Evolutionary conservation across 192 early-diverging fungal genomes (phyloP).

Genomic region (Chytriomyces sp.): DNA sequence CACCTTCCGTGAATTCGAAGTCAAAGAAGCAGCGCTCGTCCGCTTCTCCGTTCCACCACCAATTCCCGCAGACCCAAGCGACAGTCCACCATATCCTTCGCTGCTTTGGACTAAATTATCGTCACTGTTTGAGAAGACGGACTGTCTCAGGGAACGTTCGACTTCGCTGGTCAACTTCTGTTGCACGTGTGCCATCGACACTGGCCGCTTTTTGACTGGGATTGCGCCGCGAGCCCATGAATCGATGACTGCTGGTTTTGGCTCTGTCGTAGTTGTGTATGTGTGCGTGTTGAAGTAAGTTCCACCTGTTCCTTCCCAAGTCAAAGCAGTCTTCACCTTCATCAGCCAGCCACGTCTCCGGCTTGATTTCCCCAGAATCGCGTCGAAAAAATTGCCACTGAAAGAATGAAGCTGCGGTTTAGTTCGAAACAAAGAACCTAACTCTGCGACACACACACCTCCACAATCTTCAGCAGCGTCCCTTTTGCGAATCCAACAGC

Average conservation of each 20-base stretch:
- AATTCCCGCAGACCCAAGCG: too few species aligned
- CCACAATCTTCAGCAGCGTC: conserved; percentile 47
- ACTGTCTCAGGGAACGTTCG: too few species aligned
- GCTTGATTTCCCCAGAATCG: conserved; percentile 51
- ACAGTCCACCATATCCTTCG: too few species aligned
- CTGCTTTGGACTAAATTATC: too few species aligned
- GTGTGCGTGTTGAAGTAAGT: neutral
- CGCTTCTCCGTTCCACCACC: too few species aligned
- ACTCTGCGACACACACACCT: conserved; percentile 33
- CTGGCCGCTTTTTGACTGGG: conserved; percentile 40
- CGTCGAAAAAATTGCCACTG: conserved; percentile 59
- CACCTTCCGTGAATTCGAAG: too few species aligned
- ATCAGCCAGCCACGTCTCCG: conserved; percentile 56
- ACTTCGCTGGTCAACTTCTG: neutral
- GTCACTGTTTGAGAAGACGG: too few species aligned
- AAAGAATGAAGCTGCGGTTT: neutral
- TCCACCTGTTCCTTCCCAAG: neutral
- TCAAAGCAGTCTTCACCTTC: conserved; percentile 40
- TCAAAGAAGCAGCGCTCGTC: too few species aligned
- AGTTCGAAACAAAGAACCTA: conserved; percentile 17
- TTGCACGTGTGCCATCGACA: conserved; percentile 1
- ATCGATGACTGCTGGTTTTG: conserved; percentile 45
- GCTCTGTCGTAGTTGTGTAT: conserved; percentile 51
- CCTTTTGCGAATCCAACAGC: conserved; percentile 58
- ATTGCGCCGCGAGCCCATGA: conserved; percentile 56